Base-by-base conservation (phyloP, 208 protist genomes). In the Leishmania lainsoni region DNA sequence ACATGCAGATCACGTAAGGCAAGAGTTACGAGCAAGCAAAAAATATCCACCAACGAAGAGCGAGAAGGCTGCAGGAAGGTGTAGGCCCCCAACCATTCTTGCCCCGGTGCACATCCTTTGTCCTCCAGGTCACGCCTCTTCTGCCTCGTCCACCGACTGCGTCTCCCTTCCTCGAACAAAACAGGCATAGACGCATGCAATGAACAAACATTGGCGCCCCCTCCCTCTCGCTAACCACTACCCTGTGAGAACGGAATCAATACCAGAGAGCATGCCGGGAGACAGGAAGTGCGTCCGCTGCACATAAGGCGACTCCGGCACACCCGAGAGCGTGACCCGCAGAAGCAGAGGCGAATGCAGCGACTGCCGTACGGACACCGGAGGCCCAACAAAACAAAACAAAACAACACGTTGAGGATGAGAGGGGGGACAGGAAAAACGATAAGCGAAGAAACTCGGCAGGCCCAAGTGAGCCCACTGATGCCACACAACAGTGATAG, bases 11-110 rank as follows among this genome's bases (percentile, higher is more conserved):
- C 58, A 0, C 20, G 8, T 4, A 32, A 1, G 32, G 72, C n/a
- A 3, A 39, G 65, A 73, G 29, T 20, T 45, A 74, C 2, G 20
- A 86, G 29, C n/a, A 75, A 63, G 49, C 75, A 52, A 86, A 80
- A 81, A 84, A 86, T 32, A 29, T 70, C 32, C 4, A 16, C n/a
- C 5, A 29, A 45, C 74, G 29, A 45, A 26, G 68, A 22, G 9
- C 20, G 26, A 32, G 58, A 29, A 63, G 58, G 58, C 58, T 63
- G 42, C 42, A 45, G 42, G 42, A 45, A 45, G 42, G 42, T 45
- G 42, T 45, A 45, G 42, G 42, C 3, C 42, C 42, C 42, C 42
- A 45, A 45, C 42, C 42, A 45, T 45, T 4, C 42, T 45, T 45
- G 5, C 58, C 58, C 58, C 1, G 2, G 26, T 12, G 29, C 58